Evolutionary conservation across 352 stramenopile species (phyloP).

Genomic region (Pythium scleroteichum): DNA sequence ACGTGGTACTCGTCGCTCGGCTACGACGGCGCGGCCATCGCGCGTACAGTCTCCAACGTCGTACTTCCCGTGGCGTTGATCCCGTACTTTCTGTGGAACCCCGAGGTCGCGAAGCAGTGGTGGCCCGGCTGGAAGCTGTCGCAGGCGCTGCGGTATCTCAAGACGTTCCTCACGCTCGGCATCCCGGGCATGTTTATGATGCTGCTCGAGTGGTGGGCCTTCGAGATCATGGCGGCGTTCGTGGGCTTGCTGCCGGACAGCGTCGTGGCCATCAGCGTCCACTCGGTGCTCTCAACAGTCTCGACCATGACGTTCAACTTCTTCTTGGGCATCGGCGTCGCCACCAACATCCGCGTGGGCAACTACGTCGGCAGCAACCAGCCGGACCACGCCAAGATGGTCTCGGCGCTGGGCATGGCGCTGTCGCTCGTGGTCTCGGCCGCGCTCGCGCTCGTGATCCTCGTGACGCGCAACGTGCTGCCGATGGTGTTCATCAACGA

Average conservation of each 20-base stretch:
- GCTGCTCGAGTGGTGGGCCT: conserved; percentile 76
- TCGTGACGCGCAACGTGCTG: conserved; percentile 47
- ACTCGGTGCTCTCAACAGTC: conserved; percentile 68
- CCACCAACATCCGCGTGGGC: conserved; percentile 80
- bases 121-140: conserved; percentile 67
- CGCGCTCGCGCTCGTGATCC: conserved; percentile 41
- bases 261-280: conserved; percentile 68
- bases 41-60: conserved; percentile 55
- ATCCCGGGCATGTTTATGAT: conserved; percentile 75
- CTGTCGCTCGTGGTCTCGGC: conserved; percentile 49
- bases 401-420: conserved; percentile 65
- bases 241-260: conserved; percentile 60
- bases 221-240: conserved; percentile 73
- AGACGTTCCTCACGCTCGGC: conserved; percentile 65
- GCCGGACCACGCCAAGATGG: conserved; percentile 81
- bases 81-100: conserved; percentile 57
- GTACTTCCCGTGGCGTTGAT: conserved; percentile 57
- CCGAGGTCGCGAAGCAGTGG: conserved; percentile 42
- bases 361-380: conserved; percentile 80
- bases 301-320: conserved; percentile 74
- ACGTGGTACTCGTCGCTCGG: conserved; percentile 79
- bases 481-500: conserved; percentile 77
- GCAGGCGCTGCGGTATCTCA: conserved; percentile 53
- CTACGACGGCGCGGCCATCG: conserved; percentile 80
- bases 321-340: conserved; percentile 76